phyloP scores from a whole-genome alignment of 75 land plant genomes.

The Adiantum capillusveneris region DNA sequence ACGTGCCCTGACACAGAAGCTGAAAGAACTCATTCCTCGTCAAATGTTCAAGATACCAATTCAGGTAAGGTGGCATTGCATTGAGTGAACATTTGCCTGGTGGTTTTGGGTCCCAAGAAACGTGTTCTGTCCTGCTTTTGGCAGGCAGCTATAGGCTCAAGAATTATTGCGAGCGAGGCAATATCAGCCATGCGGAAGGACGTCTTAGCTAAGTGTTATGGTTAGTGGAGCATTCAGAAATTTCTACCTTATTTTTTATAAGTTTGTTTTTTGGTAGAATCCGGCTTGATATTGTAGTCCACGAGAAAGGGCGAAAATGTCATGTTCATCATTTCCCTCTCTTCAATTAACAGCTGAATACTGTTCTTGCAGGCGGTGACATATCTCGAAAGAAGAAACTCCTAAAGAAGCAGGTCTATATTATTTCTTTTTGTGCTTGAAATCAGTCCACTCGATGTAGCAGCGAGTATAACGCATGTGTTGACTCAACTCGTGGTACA shows the following conservation, averaged over 20 bases:
- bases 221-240: constrained; percentile 30
- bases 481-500: too few relatives aligned
- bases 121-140: neutral
- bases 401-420: constrained; percentile 77
- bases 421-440: too few relatives aligned
- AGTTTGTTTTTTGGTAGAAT: too few relatives aligned
- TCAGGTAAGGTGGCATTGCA: constrained; percentile 44
- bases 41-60: constrained; percentile 97
- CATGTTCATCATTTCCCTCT: too few relatives aligned
- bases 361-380: constrained; percentile 64
- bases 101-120: neutral
- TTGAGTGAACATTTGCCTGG: neutral
- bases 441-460: too few relatives aligned
- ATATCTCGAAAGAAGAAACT: constrained; percentile 90
- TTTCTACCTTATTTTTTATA: too few relatives aligned
- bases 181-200: constrained; percentile 90
- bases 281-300: too few relatives aligned
- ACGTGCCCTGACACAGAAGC: constrained; percentile 83
- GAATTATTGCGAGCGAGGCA: constrained; percentile 86
- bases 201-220: constrained; percentile 91
- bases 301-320: too few relatives aligned
- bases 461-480: too few relatives aligned
- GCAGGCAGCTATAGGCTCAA: constrained; percentile 87
- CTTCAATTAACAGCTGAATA: too few relatives aligned
- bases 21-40: constrained; percentile 92